A percentile compares a stretch with the other conserved stretches of the same genome.
phyloP scores from a whole-genome alignment of 441 rosid species.

The Adansonia rubrostipa region DNA sequence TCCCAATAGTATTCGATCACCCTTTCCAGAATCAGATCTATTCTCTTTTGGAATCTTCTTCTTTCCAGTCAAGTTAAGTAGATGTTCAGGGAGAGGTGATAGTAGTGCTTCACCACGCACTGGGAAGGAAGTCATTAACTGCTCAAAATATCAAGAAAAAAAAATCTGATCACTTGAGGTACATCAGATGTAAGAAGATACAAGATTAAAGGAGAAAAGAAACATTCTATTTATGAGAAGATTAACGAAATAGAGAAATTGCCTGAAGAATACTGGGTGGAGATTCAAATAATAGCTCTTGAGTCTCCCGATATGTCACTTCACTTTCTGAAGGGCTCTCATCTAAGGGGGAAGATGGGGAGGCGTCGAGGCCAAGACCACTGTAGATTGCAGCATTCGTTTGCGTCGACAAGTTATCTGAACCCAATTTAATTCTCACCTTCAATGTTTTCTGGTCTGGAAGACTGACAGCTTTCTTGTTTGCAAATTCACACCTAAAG shows the following conservation, averaged over 20 bases:
- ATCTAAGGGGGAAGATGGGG: constrained; percentile 85
- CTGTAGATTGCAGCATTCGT: constrained; percentile 87
- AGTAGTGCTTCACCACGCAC: constrained; percentile 43
- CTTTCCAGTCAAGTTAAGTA: constrained; percentile 46
- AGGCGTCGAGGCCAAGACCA: constrained; percentile 94
- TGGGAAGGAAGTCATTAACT: constrained; percentile 67
- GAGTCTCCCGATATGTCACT: constrained; percentile 61
- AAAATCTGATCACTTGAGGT: constrained; percentile 23
- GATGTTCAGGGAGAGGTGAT: constrained; percentile 66
- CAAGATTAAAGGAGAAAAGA: neutral
- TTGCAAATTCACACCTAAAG: constrained; percentile 45
- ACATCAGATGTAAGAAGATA: constrained; percentile 14
- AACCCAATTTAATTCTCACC: constrained; percentile 85
- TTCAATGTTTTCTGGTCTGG: constrained; percentile 76
- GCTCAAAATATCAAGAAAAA: constrained; percentile 36
- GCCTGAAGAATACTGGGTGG: constrained; percentile 76
- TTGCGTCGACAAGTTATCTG: constrained; percentile 71
- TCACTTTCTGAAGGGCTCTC: constrained; percentile 87
- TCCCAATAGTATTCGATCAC: constrained; percentile 43
- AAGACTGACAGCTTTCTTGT: constrained; percentile 52
- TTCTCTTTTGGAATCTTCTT: constrained; percentile 39
- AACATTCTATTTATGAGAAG: neutral
- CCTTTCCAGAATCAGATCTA: constrained; percentile 45
- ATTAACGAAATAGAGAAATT: constrained; percentile 34
- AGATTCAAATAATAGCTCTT: constrained; percentile 56